These are phyloP conservation scores for Lyophyllum shimeji DNA, from an alignment of 768 basidiomycete genomes.

Conservation along the genomic window DNA sequence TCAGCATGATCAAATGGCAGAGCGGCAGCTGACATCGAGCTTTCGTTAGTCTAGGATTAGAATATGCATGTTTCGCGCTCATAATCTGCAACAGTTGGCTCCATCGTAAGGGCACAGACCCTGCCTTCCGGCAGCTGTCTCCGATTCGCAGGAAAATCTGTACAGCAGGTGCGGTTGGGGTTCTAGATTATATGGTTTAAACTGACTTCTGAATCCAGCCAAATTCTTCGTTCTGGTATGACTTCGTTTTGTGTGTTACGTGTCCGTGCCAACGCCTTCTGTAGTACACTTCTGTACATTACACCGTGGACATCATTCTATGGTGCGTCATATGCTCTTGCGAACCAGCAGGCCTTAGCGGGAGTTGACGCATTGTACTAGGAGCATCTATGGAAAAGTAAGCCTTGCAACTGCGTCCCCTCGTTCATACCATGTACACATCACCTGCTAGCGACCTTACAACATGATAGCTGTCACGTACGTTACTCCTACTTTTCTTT, in stretches of 20 bases:
- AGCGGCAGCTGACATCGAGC: background rate
- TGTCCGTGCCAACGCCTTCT: background rate
- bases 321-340: background rate
- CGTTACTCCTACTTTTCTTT: slow-evolving; percentile 11
- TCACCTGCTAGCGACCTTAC: background rate
- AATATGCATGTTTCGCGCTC: slow-evolving; percentile 16
- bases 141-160: background rate
- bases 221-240: background rate
- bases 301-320: background rate
- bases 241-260: no score
- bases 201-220: background rate
- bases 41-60: slow-evolving; percentile 12
- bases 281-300: background rate
- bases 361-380: background rate
- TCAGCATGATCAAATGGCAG: background rate
- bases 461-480: background rate
- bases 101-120: slow-evolving; percentile 2
- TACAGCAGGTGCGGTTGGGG: background rate
- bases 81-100: slow-evolving; percentile 9
- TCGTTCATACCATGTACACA: background rate
- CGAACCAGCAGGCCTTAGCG: background rate
- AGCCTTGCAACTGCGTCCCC: background rate
- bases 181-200: background rate
- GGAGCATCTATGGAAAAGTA: background rate
- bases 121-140: background rate